Evolutionary conservation across 176 grass and related monocot genomes (phyloP).

Genomic region (Raddia distichophylla): DNA sequence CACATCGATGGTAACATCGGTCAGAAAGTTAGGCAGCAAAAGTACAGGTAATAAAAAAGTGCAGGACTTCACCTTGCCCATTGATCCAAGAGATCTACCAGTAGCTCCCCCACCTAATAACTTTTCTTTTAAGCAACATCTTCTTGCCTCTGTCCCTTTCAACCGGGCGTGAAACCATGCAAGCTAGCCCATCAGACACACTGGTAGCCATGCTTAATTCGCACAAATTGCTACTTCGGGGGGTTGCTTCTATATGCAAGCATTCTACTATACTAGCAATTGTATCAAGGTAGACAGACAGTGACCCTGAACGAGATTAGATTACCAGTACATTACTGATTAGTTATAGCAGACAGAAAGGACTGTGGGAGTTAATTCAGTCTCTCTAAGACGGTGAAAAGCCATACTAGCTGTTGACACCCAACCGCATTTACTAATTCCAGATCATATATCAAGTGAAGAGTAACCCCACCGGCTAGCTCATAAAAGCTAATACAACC

Average conservation of each 20-base stretch:
- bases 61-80: not conserved
- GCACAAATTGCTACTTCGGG: not conserved
- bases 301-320: not conserved
- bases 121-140: not conserved
- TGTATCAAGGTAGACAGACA: not conserved
- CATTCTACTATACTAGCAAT: not conserved
- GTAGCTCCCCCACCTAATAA: not conserved
- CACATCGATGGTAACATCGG: not conserved
- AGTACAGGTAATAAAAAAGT: not conserved
- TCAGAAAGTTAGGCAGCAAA: not conserved
- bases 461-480: not conserved
- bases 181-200: not conserved
- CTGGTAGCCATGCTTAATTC: not conserved
- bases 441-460: not conserved
- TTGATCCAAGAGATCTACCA: not conserved
- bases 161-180: not conserved
- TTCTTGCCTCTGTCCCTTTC: not conserved
- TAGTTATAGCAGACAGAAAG: not conserved
- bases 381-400: not conserved
- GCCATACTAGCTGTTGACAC: not conserved
- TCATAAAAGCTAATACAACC: not conserved
- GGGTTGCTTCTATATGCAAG: conserved; percentile 30
- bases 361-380: not conserved
- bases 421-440: not conserved
- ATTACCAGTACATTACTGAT: not conserved